Evolutionary conservation across 2,329 filamentous ascomycete species (phyloP).

Genomic region (Metarhizium brunneum): DNA sequence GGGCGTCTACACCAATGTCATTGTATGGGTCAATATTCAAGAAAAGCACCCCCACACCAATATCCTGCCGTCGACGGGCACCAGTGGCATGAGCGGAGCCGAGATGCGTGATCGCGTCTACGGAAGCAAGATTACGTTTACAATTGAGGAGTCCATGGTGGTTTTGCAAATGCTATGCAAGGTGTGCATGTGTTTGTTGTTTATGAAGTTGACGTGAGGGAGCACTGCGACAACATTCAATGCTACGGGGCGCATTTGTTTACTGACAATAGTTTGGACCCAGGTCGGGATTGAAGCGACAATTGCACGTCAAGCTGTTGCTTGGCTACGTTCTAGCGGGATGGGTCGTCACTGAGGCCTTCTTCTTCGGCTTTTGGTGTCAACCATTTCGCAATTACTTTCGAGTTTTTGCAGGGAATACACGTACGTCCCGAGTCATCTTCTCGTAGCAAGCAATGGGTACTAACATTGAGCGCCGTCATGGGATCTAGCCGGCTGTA

Average conservation of each 20-base stretch:
- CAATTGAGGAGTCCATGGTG: slow-evolving; percentile 6
- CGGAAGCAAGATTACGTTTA: slow-evolving; percentile 5
- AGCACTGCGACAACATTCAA: not conserved
- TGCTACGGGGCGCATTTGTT: not conserved
- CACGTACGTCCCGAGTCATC: not conserved
- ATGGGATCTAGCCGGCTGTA: slow-evolving; percentile 1
- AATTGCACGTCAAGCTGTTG: not conserved
- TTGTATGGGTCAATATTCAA: slow-evolving; percentile 7
- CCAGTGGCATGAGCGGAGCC: not conserved
- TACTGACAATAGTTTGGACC: not conserved
- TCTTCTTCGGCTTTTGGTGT: slow-evolving; percentile 5
- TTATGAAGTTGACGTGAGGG: slow-evolving; percentile 4
- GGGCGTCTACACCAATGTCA: slow-evolving; percentile 5
- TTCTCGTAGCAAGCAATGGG: not conserved
- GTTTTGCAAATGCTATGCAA: slow-evolving; percentile 5
- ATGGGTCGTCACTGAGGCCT: slow-evolving; percentile 1
- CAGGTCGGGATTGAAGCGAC: slow-evolving; percentile 2
- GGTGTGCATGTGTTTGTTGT: slow-evolving; percentile 6
- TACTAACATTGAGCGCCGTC: not conserved
- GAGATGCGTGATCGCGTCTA: slow-evolving; percentile 2
- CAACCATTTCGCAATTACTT: slow-evolving; percentile 5
- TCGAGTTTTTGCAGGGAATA: not conserved
- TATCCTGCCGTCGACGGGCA: slow-evolving; percentile 3
- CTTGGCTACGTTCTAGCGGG: slow-evolving; percentile 1
- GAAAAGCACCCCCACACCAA: slow-evolving; percentile 3